Conservation (phyloP, 1,139 yeast species). For the Yamadazyma songkhlaensis region DNA sequence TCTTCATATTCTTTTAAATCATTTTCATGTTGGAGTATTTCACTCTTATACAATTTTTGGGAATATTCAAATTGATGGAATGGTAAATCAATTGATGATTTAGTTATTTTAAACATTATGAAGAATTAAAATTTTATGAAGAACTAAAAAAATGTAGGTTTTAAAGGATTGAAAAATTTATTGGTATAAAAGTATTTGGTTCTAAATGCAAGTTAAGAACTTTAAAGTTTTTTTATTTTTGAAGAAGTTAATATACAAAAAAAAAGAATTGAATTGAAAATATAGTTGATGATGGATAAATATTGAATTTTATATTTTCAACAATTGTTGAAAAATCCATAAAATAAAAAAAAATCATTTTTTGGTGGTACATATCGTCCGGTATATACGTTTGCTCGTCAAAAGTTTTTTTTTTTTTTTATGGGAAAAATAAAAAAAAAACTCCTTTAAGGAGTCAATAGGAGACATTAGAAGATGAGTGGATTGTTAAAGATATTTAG, state of each 20-base stretch:
- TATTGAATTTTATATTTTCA: not conserved
- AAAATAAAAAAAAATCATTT: not conserved
- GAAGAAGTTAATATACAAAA: not conserved
- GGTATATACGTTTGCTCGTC: conserved; percentile 1
- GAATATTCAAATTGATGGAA: conserved; percentile 46
- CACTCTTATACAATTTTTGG: conserved; percentile 46
- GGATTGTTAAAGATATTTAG: too few relatives aligned
- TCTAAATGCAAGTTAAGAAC: too few relatives aligned
- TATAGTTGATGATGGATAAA: too few relatives aligned
- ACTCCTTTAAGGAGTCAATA: not conserved
- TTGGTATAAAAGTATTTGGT: too few relatives aligned
- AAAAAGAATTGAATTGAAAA: not conserved
- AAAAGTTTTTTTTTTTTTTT: not conserved
- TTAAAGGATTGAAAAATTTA: too few relatives aligned
- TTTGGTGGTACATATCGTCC: not conserved
- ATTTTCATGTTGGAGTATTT: conserved; percentile 45
- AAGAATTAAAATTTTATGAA: not conserved
- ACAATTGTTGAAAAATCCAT: not conserved
- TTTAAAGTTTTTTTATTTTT: too few relatives aligned
- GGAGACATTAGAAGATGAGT: too few relatives aligned
- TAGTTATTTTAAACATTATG: conserved; percentile 6
- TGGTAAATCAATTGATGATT: conserved; percentile 7
- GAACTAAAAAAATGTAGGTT: not conserved
- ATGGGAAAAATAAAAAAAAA: not conserved
- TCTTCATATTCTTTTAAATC: conserved; percentile 55